Percentiles rank a stretch among this genome's conserved stretches.
phyloP scores from a whole-genome alignment of 306 rosid species.

The Senna siamea region DNA sequence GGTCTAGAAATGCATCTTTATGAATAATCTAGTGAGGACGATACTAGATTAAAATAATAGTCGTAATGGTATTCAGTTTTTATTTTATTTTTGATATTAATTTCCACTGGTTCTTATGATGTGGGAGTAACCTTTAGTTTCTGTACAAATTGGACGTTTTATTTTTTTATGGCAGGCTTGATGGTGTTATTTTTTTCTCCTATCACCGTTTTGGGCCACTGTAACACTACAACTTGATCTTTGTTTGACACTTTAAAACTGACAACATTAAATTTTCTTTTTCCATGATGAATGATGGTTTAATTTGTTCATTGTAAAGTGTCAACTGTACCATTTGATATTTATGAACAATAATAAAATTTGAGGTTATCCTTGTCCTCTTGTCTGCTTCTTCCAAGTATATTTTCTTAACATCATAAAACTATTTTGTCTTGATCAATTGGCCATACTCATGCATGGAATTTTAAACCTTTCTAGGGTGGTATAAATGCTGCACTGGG shows the following conservation, averaged over 20 bases:
- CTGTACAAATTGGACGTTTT: neutral
- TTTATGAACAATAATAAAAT: neutral
- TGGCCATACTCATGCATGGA: constrained; percentile 24
- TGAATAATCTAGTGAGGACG: neutral
- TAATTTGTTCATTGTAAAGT: neutral
- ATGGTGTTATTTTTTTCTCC: neutral
- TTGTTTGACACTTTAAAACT: constrained; percentile 18
- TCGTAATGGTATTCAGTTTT: neutral
- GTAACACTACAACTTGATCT: constrained; percentile 1
- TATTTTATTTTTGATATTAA: neutral
- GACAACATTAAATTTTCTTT: neutral
- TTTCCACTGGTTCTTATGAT: neutral
- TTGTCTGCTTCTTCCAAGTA: constrained; percentile 12
- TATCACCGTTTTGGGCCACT: neutral
- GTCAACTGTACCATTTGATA: neutral
- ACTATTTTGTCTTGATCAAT: neutral
- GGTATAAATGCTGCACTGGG: constrained; percentile 96
- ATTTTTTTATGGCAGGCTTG: constrained; percentile 12
- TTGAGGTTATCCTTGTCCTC: constrained; percentile 3
- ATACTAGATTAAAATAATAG: neutral
- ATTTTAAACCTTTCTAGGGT: constrained; percentile 57
- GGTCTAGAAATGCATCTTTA: neutral
- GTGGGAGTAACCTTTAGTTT: neutral
- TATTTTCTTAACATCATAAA: constrained; percentile 7
- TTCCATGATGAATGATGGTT: neutral